Conservation (phyloP, 768 basidiomycete species). For the Tulasnella sp. region DNA sequence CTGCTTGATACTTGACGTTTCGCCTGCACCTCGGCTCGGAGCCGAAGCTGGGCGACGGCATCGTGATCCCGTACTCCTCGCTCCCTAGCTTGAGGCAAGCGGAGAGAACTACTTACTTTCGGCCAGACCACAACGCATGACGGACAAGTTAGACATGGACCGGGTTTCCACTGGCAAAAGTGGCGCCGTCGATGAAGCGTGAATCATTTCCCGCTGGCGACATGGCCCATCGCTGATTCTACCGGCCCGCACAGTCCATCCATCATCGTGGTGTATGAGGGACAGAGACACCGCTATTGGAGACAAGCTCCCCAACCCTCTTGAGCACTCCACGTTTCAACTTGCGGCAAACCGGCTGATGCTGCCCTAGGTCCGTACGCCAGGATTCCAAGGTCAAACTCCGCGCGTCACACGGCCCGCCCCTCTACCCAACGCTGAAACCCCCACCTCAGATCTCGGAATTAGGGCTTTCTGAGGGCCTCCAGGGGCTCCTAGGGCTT, state of each 20-base stretch:
- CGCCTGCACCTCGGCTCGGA: neutral
- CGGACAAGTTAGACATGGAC: too few relatives aligned
- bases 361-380: conserved; percentile 22
- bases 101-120: conserved; percentile 14
- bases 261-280: conserved; percentile 31
- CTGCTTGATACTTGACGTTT: neutral
- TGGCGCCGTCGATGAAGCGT: conserved; percentile 24
- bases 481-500: too few relatives aligned
- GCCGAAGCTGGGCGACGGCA: conserved; percentile 33
- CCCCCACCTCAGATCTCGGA: too few relatives aligned
- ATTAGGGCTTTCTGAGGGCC: too few relatives aligned
- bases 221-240: neutral
- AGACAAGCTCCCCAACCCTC: neutral
- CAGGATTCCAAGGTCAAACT: too few relatives aligned
- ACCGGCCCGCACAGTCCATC: conserved; percentile 23
- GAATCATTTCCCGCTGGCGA: conserved; percentile 23
- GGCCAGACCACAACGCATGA: conserved; percentile 33
- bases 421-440: too few relatives aligned
- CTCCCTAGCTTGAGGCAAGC: conserved; percentile 31
- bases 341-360: neutral
- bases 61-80: conserved; percentile 32
- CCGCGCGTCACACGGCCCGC: too few relatives aligned
- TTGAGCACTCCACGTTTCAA: neutral
- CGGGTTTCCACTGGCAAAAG: too few relatives aligned
- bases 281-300: conserved; percentile 31